Conservation (phyloP, 129 eudicot genomes). For the Helichrysum umbraculigerum region DNA sequence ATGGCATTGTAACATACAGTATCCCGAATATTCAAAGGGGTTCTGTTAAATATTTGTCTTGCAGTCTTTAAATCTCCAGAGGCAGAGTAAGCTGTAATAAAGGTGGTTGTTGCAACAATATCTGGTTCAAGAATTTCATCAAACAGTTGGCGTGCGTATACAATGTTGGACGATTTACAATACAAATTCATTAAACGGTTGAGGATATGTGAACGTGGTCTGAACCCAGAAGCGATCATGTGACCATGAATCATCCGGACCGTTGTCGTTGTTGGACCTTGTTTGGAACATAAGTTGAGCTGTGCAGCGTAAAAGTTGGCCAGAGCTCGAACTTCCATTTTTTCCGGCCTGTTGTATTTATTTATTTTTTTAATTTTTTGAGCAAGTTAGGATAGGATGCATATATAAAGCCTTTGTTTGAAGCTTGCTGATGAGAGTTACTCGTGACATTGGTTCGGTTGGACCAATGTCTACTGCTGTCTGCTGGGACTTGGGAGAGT, state of each 20-base stretch:
- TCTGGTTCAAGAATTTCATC: constrained; percentile 56
- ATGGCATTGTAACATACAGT: constrained; percentile 67
- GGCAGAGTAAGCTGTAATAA: constrained; percentile 58
- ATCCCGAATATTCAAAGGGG: constrained; percentile 52
- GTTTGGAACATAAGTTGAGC: constrained; percentile 44
- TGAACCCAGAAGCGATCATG: constrained; percentile 73
- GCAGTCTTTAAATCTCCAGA: constrained; percentile 51
- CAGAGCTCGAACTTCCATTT: constrained; percentile 17
- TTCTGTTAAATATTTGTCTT: constrained; percentile 44
- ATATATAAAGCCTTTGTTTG: neutral
- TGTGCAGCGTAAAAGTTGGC: constrained; percentile 66
- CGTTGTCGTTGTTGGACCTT: constrained; percentile 23
- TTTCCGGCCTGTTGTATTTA: neutral
- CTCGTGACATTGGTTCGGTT: no score
- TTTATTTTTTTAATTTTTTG: no score
- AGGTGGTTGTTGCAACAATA: constrained; percentile 67
- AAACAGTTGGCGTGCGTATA: constrained; percentile 47
- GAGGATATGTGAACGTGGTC: constrained; percentile 56
- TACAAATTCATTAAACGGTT: constrained; percentile 63
- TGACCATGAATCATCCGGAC: constrained; percentile 52
- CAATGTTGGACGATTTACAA: constrained; percentile 49
- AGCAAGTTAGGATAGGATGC: neutral
- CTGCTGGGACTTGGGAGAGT: no score
- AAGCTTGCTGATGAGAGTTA: neutral
- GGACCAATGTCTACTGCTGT: no score